These are phyloP conservation scores for Xylariaceae sp. DNA, from an alignment of 2,329 filamentous ascomycete genomes.

Conservation along the genomic window DNA sequence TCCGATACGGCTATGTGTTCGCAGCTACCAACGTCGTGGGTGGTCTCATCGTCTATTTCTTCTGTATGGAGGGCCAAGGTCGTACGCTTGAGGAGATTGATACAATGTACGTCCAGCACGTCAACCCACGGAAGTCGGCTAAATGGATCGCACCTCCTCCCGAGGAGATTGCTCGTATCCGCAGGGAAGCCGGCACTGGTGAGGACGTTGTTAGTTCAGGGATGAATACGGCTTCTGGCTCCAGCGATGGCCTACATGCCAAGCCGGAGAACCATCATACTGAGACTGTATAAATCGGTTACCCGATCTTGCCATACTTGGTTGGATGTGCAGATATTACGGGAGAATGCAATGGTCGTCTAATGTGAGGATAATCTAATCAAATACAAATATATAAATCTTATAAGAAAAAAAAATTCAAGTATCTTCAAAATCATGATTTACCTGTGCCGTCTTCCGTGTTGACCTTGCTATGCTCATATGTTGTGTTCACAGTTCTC, in stretches of 20 bases:
- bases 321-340: no score
- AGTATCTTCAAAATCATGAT: no score
- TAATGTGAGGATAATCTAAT: no score
- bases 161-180: slow-evolving; percentile 52
- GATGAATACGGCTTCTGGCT: background rate
- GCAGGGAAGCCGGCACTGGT: slow-evolving; percentile 49
- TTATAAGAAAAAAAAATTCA: no score
- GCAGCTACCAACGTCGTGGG: slow-evolving; percentile 73
- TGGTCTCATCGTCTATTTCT: slow-evolving; percentile 74
- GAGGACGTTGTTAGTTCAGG: slow-evolving; percentile 34
- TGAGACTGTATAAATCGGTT: slow-evolving; percentile 14
- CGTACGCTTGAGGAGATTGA: slow-evolving; percentile 81
- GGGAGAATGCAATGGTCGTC: no score
- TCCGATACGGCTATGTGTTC: slow-evolving; percentile 78
- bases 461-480: no score
- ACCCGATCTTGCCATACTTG: no score
- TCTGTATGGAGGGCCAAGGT: slow-evolving; percentile 76
- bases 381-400: no score
- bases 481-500: no score
- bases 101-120: slow-evolving; percentile 73
- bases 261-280: slow-evolving; percentile 16
- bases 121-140: slow-evolving; percentile 68
- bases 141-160: slow-evolving; percentile 57
- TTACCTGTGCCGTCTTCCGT: no score
- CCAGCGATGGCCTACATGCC: background rate